Conservation (phyloP, 1,284 basidiomycete species). For the Agaricales sp. region DNA sequence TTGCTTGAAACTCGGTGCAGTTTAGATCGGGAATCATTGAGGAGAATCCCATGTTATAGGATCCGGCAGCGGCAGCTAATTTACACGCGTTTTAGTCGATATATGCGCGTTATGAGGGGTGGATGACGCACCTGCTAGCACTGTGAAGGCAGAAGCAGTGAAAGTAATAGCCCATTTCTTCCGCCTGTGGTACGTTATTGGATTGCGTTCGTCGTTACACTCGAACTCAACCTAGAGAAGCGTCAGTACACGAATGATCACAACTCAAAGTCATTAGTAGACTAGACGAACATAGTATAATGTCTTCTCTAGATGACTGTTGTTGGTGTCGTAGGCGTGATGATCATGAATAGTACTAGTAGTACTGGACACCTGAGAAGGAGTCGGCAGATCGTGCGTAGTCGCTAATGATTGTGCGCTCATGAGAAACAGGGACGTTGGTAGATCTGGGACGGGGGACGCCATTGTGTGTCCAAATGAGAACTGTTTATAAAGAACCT, state of each 20-base stretch:
- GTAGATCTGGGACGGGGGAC: too few relatives aligned
- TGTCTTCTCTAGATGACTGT: not conserved
- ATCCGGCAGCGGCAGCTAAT: slow-evolving; percentile 39
- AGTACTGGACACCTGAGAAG: too few relatives aligned
- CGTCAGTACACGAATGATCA: not conserved
- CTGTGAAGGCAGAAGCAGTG: slow-evolving; percentile 47
- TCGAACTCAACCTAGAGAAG: slow-evolving; percentile 45
- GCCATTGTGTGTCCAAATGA: too few relatives aligned
- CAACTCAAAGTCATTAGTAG: too few relatives aligned
- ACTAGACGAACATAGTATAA: not conserved
- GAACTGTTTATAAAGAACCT: too few relatives aligned
- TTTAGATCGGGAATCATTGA: slow-evolving; percentile 60
- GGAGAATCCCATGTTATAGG: slow-evolving; percentile 47
- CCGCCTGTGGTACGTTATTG: slow-evolving; percentile 36
- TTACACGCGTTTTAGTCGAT: slow-evolving; percentile 3
- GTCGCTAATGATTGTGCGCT: too few relatives aligned
- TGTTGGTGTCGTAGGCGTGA: not conserved
- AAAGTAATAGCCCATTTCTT: slow-evolving; percentile 53
- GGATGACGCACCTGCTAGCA: slow-evolving; percentile 33
- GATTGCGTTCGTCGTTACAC: slow-evolving; percentile 39
- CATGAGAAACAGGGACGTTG: too few relatives aligned
- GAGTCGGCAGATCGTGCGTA: too few relatives aligned
- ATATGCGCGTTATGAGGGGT: not conserved
- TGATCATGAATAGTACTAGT: too few relatives aligned
- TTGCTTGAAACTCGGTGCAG: slow-evolving; percentile 47